Base-by-base conservation (phyloP, 139 green algal species). In the Coelastrella sp. region DNA sequence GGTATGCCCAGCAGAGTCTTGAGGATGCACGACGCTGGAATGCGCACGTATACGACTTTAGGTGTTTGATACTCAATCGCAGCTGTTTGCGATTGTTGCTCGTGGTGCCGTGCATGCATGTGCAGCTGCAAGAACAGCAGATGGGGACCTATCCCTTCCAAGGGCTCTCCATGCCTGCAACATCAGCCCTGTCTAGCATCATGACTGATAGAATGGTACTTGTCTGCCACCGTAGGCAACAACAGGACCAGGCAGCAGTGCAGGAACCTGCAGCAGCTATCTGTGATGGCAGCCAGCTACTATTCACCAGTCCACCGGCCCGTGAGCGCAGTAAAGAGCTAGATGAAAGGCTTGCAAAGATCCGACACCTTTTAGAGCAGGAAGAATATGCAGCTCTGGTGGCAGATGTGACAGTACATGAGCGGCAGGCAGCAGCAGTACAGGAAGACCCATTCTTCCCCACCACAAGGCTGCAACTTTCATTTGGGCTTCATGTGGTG, bases 401-500 rank as follows among this genome's bases (percentile, higher is more conserved):
- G 13, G n/a, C 84, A 32, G 91, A 94, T 73, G 83, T 94, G 19
- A 92, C 90, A 3, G 58, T 65, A 23, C 5, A 75, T n/a, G 96
- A 96, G 82, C 73, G 83, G 19, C 80, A 92, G 66, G 92, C 90
- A 11, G 92, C 91, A n/a, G 89, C 68, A 47, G 59, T 83, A 57
- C 22, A 57, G 0, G 90, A 94, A 57, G 90, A 73, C 54, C 82
- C 73, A 4, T 57, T 95, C 54, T 82, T 98, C 5, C 88, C 83
- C 5, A 96, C 91, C 10, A 96, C 94, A 16, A 93, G 92, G 71
- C 85, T 97, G 80, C 96, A 98, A 91, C 86, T 97, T 5, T 93
- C 90, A 0, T 97, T 96, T 92, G 96, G 95, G 3, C 74, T 96
- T n/a, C 96, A 98, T 85, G 93, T 98, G 20, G 57, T 98, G 2